Evolutionary conservation across 768 basidiomycete genomes (phyloP), one percentile per base, ranked within the genome.

Genomic region (Zangia roseola): DNA sequence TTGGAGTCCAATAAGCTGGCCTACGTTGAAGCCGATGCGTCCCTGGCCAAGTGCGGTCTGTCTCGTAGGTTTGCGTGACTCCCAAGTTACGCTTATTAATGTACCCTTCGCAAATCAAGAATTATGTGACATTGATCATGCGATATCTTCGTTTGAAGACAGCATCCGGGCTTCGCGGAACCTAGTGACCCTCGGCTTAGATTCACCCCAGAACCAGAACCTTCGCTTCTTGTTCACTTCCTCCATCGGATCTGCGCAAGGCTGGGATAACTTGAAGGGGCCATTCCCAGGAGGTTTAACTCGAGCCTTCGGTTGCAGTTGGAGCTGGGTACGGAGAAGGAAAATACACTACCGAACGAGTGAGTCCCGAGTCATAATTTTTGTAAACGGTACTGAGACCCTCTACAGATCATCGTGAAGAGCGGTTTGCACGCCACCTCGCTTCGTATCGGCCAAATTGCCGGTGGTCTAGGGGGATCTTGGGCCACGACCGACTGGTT

Each of bases 401-500:
- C 3, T 13, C 20, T 17, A 14, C 26, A 74, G 65, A 59, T 78
- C 8, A 67, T 80, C 23, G 59, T 59, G 4, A 63, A 64, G 40
- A 74, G 74, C 8, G 66, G 71, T 3, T 48, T 78, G 4, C 63
- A 64, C 7, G 61, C 60, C 0, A 63, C 69, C 0, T 69, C 70
- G 2, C 60, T 79, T 24, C 65, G 80, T 3, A 70, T 78, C 10
- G 79, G 77, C 0, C 79, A 81, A 47, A 59, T 79, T 7, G 64
- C 62, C 23, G 77, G 77, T 14, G 73, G 74, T 20, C 50, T 47
- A 0, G 59, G 58, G 1, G 77, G 77, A 17, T 69, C 69, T 0
- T 79, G 78, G 77, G 68, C 67, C 4, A 63, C 67, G 4, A 69
- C 61, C 0, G 75, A 79, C 40, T 80, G 78, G 79, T 55, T 79